Evolutionary conservation across 768 basidiomycete species (phyloP).

Genomic region (Harrya chromipes): DNA sequence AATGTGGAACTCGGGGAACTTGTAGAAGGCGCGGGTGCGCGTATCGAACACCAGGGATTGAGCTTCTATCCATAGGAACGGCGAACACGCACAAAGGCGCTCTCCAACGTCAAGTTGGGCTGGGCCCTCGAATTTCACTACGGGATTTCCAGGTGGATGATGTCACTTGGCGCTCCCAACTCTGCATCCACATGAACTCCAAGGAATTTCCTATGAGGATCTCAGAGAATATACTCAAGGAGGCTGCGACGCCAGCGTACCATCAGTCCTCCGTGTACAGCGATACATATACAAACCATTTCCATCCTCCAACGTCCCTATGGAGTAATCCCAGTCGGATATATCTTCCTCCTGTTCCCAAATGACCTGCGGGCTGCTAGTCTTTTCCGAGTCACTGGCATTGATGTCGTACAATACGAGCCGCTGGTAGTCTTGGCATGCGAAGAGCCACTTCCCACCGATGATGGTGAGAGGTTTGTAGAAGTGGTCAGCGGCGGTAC

Average conservation of each 20-base stretch:
- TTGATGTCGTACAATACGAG: slow-evolving; percentile 2
- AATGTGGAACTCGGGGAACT: not conserved
- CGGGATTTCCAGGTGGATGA: not conserved
- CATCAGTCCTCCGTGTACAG: not conserved
- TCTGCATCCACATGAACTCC: not conserved
- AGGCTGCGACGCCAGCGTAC: not conserved
- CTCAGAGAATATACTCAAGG: no score
- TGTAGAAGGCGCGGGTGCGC: not conserved
- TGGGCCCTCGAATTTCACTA: no score
- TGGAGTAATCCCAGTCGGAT: not conserved
- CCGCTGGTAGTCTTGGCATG: not conserved
- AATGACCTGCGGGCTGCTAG: not conserved
- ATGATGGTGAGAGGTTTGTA: not conserved
- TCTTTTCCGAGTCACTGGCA: not conserved
- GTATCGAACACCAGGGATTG: not conserved
- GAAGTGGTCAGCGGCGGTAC: not conserved
- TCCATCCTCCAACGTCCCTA: not conserved
- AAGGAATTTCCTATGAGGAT: not conserved
- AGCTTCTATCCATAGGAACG: not conserved
- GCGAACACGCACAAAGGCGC: not conserved
- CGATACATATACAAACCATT: not conserved
- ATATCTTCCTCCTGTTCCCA: not conserved
- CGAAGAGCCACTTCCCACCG: slow-evolving; percentile 1
- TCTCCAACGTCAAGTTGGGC: no score
- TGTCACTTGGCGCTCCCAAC: not conserved